Base-by-base conservation (phyloP, 2,329 filamentous ascomycete species). In the Teratosphaeriaceae sp. region DNA sequence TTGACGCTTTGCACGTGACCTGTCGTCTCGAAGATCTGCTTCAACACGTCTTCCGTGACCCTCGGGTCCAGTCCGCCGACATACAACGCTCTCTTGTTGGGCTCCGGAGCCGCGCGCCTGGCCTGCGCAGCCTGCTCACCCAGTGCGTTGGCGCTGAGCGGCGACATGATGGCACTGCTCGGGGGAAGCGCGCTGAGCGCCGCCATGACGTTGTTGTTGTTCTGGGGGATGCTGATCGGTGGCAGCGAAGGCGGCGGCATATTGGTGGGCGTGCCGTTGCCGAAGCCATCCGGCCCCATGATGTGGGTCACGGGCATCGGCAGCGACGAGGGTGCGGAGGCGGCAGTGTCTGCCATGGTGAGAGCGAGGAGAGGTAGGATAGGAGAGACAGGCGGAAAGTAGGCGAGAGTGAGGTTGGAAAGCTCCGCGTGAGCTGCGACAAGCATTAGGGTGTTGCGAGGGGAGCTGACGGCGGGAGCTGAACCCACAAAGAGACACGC, bases 1-100 rank as follows among this genome's bases (percentile, higher is more conserved):
- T 98, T 98, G 64, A 98, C 92, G 62, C 88, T 96, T 70, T 95
- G 85, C 52, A 98, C 92, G 69, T 98, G 92, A 44, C 92, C 92
- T 46, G 89, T 96, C 5, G 92, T 98, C 74, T 98, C 92, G 62
- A 98, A 98, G 59, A 97, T 97, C 68, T 97, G 90, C 62, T 88
- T 88, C 65, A 97, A 70, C 44, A 97, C 88, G 63, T 97, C 90
- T 69, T 97, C 90, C 23, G 90, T 96, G 50, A 97, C 90, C 54
- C 92, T 80, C 58, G 89, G 88, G 65, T 98, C 92, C 55, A 98
- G 74, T 43, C 92, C 92, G 51, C 92, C 92, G 46, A 98, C 87
- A 61, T 98, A 98, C 49, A 98, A 73, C 45, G 92, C 92, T 62
- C 92, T 81, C 79, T 98, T 98, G 75, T 98, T 98, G 51, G 92